Evolutionary conservation across 352 stramenopile species (phyloP), one percentile per base, ranked within the genome.

Genomic region (Halophytophthora polymorphica): DNA sequence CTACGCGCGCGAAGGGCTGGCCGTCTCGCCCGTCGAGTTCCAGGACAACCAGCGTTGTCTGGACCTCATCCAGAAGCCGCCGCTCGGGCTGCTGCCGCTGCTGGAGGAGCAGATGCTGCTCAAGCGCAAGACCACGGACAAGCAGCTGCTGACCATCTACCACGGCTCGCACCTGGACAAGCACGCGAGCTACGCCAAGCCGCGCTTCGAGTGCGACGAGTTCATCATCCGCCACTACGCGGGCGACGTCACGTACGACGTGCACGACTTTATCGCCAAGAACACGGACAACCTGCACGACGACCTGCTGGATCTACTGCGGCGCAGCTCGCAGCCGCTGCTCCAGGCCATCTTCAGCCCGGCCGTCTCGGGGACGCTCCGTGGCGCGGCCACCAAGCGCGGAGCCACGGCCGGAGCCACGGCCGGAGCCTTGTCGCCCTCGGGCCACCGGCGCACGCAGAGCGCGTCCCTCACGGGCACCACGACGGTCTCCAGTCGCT

Each of bases 271-370:
- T 43, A 85, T 93, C 29, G 73, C 74, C 13, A 96, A 96, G 61
- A 95, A 93, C 65, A 95, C 81, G 2, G 85, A 95, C 66, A 93
- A 93, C 42, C 55, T 95, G n/a, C 84, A 95, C 56, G 85, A 93
- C 31, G 88, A 96, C 40, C 55, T 93, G 33, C 56, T 95, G 15
- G 83, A 94, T 49, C 44, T 96, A 19, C 57, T 94, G 31, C 71
- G 82, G 29, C 66, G 67, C 5, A 91, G 81, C 35, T 62, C 71
- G 0, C 77, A 94, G 39, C 59, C 75, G n/a, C 56, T 95, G 37
- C 58, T 89, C 14, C 70, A 77, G 23, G 65, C 64, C 15, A 83
- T 94, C 25, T 87, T 93, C 36, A 53, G 21, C 12, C 29, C 38
- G 8, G 50, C 60, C 43, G 21, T 51, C 35, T 45, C 56, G 22